These are phyloP conservation scores for Phytophthora pseudosyringae DNA, from an alignment of 352 stramenopile genomes.

Conservation along the genomic window DNA sequence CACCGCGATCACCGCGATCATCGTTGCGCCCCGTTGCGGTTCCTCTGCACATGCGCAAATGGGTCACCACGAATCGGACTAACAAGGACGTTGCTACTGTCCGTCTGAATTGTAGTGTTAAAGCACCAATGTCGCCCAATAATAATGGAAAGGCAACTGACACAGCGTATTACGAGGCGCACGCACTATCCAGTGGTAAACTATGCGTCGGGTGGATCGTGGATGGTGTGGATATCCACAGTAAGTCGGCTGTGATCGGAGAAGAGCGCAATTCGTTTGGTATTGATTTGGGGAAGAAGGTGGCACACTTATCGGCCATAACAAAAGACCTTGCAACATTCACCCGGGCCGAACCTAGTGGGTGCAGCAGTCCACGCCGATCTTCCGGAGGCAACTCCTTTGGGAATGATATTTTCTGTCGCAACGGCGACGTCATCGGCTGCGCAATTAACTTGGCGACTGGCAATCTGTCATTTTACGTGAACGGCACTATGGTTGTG, in stretches of 20 bases:
- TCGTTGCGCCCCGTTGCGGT: slow-evolving; percentile 34
- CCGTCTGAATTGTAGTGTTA: slow-evolving; percentile 39
- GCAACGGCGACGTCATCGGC: slow-evolving; percentile 61
- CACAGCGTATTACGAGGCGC: slow-evolving; percentile 60
- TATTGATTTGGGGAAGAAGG: slow-evolving; percentile 49
- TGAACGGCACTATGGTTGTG: slow-evolving; percentile 60
- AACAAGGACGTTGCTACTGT: slow-evolving; percentile 49
- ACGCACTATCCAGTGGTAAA: slow-evolving; percentile 56
- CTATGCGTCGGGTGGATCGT: slow-evolving; percentile 63
- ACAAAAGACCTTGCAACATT: slow-evolving; percentile 30
- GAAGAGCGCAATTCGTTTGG: slow-evolving; percentile 47
- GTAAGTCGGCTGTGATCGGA: slow-evolving; percentile 44
- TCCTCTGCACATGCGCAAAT: slow-evolving; percentile 51
- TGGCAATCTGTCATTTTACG: slow-evolving; percentile 55
- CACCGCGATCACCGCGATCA: slow-evolving; percentile 47
- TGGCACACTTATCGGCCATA: slow-evolving; percentile 38
- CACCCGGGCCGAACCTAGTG: slow-evolving; percentile 18
- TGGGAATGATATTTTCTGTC: slow-evolving; percentile 56
- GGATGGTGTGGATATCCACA: slow-evolving; percentile 13
- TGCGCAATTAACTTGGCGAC: slow-evolving; percentile 45
- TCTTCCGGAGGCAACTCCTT: slow-evolving; percentile 33
- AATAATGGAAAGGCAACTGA: not conserved
- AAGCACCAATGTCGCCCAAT: not conserved
- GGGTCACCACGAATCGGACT: slow-evolving; percentile 63
- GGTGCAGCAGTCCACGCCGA: slow-evolving; percentile 44